Percentiles rank a stretch among this genome's conserved stretches.
phyloP scores from a whole-genome alignment of 257 asterid genomes.

The Solanum habrochaites region DNA sequence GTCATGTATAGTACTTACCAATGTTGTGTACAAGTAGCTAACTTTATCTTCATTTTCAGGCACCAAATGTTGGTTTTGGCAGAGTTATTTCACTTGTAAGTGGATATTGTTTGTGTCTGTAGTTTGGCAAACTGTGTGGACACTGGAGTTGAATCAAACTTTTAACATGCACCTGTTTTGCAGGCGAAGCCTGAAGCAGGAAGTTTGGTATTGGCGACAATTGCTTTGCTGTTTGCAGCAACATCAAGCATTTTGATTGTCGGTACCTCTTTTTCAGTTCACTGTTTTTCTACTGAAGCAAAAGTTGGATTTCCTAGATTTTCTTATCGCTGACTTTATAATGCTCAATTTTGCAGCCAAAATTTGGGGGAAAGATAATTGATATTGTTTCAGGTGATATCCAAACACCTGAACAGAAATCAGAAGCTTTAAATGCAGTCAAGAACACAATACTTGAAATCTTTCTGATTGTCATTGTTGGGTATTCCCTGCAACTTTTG shows the following conservation, averaged over 20 bases:
- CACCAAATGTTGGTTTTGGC: constrained; percentile 69
- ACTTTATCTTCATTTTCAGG: constrained; percentile 29
- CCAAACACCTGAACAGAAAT: constrained; percentile 49
- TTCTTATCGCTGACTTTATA: neutral
- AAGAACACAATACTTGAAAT: constrained; percentile 46
- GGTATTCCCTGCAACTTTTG: constrained; percentile 29
- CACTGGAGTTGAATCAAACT: neutral
- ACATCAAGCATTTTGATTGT: constrained; percentile 69
- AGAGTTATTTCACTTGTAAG: constrained; percentile 72
- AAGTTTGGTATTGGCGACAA: constrained; percentile 46
- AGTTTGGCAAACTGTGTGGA: neutral
- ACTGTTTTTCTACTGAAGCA: neutral
- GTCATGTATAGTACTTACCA: neutral
- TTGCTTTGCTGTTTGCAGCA: constrained; percentile 67
- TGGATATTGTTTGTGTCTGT: neutral
- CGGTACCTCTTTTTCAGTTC: constrained; percentile 8
- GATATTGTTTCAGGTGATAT: constrained; percentile 67
- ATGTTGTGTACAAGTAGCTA: constrained; percentile 2
- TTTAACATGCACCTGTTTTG: constrained; percentile 7
- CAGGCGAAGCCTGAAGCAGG: constrained; percentile 85
- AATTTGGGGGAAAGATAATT: constrained; percentile 64
- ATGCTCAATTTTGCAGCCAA: constrained; percentile 45
- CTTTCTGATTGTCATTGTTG: constrained; percentile 44
- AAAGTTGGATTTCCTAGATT: neutral
- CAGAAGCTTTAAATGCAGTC: constrained; percentile 54